A percentile compares a stretch with the other conserved stretches of the same genome.
Evolutionary conservation across 371 early-diverging fungal species (phyloP).

Genomic region (Conidiobolus coronatus): DNA sequence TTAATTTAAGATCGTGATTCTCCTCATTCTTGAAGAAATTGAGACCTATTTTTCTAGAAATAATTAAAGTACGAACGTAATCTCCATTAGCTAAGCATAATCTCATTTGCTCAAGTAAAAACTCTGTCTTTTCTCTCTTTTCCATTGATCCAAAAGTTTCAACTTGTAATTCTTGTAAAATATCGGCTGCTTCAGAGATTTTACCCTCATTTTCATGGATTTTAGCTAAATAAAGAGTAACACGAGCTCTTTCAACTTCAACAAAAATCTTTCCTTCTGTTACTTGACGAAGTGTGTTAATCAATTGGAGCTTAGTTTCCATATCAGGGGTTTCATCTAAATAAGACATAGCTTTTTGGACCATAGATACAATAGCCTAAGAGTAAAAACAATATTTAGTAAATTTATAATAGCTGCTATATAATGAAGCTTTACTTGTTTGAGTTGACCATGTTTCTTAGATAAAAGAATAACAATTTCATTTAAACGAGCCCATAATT

Average conservation of each 20-base stretch:
- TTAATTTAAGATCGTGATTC: constrained; percentile 75
- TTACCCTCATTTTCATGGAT: constrained; percentile 84
- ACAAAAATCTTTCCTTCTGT: constrained; percentile 98
- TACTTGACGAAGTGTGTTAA: constrained; percentile 78
- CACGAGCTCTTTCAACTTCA: constrained; percentile 88
- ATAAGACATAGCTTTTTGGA: constrained; percentile 76
- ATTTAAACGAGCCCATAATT: constrained; percentile 72
- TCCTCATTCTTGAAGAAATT: constrained; percentile 73
- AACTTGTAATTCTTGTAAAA: constrained; percentile 87
- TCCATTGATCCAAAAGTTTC: constrained; percentile 98
- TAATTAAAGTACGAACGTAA: constrained; percentile 74
- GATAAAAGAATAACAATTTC: constrained; percentile 72
- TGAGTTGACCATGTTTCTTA: constrained; percentile 89
- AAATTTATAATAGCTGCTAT: background rate
- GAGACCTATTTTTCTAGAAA: constrained; percentile 79
- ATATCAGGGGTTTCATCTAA: constrained; percentile 63
- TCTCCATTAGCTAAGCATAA: constrained; percentile 79
- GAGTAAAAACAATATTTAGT: background rate
- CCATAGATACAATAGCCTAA: constrained; percentile 83
- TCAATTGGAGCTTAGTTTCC: constrained; percentile 66
- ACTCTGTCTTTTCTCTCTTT: constrained; percentile 90
- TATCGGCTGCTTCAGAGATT: constrained; percentile 73
- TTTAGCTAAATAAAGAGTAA: constrained; percentile 64
- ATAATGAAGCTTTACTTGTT: too few relatives aligned
- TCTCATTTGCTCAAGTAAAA: constrained; percentile 95